Conservation (phyloP, 306 rosid genomes). For the Cyclanthera cordifolia region DNA sequence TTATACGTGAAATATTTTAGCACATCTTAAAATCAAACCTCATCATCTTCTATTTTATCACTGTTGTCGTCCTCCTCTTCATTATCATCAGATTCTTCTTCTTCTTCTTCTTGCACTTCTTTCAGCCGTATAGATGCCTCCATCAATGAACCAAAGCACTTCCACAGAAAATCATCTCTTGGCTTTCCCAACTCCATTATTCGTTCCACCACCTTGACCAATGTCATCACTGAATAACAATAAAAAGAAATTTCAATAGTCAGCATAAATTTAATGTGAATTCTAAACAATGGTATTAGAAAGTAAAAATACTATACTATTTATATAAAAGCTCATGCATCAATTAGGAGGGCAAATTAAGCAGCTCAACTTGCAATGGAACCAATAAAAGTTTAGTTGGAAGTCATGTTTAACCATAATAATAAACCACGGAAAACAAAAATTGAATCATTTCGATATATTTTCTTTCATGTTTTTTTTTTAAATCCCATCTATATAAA, state of each 20-base stretch:
- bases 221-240: constrained; percentile 49
- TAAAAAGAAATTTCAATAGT: neutral
- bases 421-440: neutral
- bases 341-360: neutral
- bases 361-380: neutral
- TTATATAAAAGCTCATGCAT: neutral
- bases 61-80: constrained; percentile 34
- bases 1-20: neutral
- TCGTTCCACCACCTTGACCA: constrained; percentile 53
- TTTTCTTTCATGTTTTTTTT: neutral
- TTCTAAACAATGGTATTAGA: neutral
- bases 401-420: neutral
- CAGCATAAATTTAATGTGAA: neutral
- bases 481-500: neutral
- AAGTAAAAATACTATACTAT: neutral
- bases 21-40: constrained; percentile 30
- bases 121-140: constrained; percentile 46
- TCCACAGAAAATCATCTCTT: constrained; percentile 28
- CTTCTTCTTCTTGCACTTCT: constrained; percentile 40
- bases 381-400: neutral
- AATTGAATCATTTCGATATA: neutral
- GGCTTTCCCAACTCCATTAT: constrained; percentile 45
- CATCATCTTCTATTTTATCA: constrained; percentile 48
- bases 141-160: constrained; percentile 54
- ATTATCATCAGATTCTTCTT: constrained; percentile 31